phyloP scores from a whole-genome alignment of 1,284 basidiomycete genomes.

The Phlebopus sp. region DNA sequence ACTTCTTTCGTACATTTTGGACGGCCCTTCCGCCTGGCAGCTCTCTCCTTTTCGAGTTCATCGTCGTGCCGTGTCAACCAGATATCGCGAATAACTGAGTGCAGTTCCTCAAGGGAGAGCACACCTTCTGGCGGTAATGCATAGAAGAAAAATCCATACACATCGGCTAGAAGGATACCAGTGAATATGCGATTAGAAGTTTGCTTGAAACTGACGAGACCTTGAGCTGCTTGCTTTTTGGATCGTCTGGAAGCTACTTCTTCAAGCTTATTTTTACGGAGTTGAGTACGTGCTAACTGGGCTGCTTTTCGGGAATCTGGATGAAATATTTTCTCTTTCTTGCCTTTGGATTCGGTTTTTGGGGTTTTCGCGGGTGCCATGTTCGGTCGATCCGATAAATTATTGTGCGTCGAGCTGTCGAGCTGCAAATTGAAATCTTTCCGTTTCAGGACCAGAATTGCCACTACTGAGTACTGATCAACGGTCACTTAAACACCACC shows the following conservation, averaged over 20 bases:
- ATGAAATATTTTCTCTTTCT: conserved; percentile 78
- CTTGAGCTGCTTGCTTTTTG: conserved; percentile 53
- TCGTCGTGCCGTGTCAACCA: conserved; percentile 77
- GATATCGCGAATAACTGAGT: conserved; percentile 62
- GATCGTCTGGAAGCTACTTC: conserved; percentile 53
- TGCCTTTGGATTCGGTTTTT: conserved; percentile 36
- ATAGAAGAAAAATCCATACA: conserved; percentile 79
- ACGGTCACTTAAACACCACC: background rate
- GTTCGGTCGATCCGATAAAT: background rate
- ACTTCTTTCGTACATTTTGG: conserved; percentile 72
- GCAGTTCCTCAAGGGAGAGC: conserved; percentile 66
- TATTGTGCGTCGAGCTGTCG: no score
- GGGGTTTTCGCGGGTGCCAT: conserved; percentile 20
- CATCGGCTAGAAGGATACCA: conserved; percentile 48
- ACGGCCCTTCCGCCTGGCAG: conserved; percentile 69
- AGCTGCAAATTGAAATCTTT: no score
- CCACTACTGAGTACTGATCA: no score
- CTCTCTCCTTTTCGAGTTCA: conserved; percentile 62
- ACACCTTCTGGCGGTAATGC: conserved; percentile 64
- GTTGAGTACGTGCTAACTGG: conserved; percentile 69
- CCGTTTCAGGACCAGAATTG: no score
- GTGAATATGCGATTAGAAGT: background rate
- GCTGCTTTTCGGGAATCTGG: conserved; percentile 80
- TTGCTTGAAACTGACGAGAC: conserved; percentile 34
- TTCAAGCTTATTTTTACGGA: conserved; percentile 70